Conservation (phyloP, 768 basidiomycete species). For the Phlebiopsis flavidoalba region DNA sequence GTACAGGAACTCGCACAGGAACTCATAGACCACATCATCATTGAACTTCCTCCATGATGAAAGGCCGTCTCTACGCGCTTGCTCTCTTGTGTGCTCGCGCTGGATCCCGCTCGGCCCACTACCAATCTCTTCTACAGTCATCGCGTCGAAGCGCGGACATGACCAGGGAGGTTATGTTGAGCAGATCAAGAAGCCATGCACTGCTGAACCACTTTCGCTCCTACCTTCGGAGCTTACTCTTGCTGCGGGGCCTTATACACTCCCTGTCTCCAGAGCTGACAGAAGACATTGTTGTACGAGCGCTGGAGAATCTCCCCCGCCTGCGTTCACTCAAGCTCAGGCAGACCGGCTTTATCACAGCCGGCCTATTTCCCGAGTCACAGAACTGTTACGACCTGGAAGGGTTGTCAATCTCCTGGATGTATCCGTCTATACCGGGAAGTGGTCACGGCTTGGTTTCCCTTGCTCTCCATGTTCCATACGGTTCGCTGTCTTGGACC, state of each 20-base stretch:
- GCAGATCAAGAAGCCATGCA: background rate
- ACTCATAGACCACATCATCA: constrained; percentile 17
- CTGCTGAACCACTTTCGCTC: background rate
- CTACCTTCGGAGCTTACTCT: constrained; percentile 1
- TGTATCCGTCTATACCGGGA: constrained; percentile 10
- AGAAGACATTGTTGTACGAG: background rate
- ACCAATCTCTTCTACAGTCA: constrained; percentile 12
- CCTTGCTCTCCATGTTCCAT: constrained; percentile 9
- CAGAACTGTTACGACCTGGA: background rate
- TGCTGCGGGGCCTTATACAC: constrained; percentile 2
- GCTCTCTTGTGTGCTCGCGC: constrained; percentile 15
- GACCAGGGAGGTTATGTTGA: constrained; percentile 6
- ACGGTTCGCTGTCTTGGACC: constrained; percentile 4
- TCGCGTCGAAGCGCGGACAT: constrained; percentile 7
- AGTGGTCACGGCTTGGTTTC: background rate
- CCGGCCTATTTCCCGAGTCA: background rate
- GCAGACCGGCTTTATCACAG: constrained; percentile 7
- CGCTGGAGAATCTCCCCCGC: background rate
- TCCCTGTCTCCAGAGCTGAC: constrained; percentile 6
- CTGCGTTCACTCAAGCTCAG: constrained; percentile 6
- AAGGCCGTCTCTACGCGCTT: constrained; percentile 11
- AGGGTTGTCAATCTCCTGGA: constrained; percentile 5
- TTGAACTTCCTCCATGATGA: constrained; percentile 21
- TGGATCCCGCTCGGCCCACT: constrained; percentile 14
- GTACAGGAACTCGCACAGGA: constrained; percentile 15